Evolutionary conservation across 2,329 filamentous ascomycete species (phyloP), one percentile per base, ranked within the genome.

Genomic region (Hysterium pulicare): DNA sequence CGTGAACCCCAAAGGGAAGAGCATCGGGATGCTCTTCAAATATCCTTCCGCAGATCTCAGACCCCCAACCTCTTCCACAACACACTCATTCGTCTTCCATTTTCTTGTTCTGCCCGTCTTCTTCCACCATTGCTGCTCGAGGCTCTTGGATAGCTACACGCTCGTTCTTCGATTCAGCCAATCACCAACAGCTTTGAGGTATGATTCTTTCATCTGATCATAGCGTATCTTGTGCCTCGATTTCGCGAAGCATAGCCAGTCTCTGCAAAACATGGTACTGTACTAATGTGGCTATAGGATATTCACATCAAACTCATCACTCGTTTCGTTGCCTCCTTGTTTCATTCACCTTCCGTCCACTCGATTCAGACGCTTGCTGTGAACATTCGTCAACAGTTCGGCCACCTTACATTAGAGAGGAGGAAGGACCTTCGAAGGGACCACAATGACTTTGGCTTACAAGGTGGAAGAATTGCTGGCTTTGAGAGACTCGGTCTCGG

Each of bases 401-500:
- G n/a, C 21, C 34, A 37, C 24, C 34, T 37, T 21, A 37, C 34
- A 31, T 39, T 39, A n/a, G 26, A 24, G 9, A 39, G 45, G 47
- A 32, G 31, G 40, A 28, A 28, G 24, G 24, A 7, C 24, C 13
- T 8, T 28, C 13, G 23, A 38, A 37, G 20, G 44, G 10, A 31
- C 8, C 23, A 40, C 36, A 31, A 65, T 66, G 62, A 61, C 62
- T 39, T 47, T 58, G 32, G 58, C 60, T 47, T 70, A 69, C 53
- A 68, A 64, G 42, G 64, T 68, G 8, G 66, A 68, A 42, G 66
- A 70, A 51, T 54, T 70, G 8, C 59, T 70, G 26, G 67, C 67
- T 33, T 54, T 70, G 26, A 55, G 67, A 33, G 63, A 66, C 44
- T 69, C 67, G 1, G 64, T 67, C 2, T 68, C 67, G 7, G 67